Percentiles rank a stretch among this genome's conserved stretches.
Evolutionary conservation across 2,329 filamentous ascomycete species (phyloP).

Genomic region (Exophiala dermatitidis): DNA sequence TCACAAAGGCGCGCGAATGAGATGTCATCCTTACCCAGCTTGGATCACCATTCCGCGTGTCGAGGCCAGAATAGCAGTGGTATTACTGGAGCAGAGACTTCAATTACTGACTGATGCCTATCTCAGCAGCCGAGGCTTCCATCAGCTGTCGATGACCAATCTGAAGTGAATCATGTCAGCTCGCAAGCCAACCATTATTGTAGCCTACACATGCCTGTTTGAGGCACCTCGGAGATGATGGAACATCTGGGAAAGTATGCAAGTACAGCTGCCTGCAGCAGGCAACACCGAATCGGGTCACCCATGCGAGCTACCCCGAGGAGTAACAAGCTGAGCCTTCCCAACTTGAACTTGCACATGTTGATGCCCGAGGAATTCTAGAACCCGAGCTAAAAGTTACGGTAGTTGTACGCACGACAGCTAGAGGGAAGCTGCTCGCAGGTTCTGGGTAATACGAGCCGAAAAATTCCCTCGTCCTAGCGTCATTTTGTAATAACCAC

Average conservation of each 20-base stretch:
- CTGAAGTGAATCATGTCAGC: neutral
- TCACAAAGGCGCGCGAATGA: too few relatives aligned
- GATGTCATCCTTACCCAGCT: neutral
- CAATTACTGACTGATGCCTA: neutral
- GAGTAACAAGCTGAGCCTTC: too few relatives aligned
- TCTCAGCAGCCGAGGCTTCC: neutral
- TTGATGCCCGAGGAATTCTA: neutral
- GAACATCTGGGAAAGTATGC: neutral
- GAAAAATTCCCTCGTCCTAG: neutral
- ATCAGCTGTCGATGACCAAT: neutral
- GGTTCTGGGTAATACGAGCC: neutral
- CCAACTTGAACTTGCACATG: too few relatives aligned
- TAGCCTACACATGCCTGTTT: neutral
- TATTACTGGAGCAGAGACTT: neutral
- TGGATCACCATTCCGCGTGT: neutral
- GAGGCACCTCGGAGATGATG: neutral
- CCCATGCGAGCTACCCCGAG: neutral
- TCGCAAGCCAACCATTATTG: neutral
- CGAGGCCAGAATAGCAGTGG: neutral
- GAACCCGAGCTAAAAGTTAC: neutral
- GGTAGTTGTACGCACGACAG: neutral
- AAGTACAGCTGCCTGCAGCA: neutral
- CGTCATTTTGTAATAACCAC: neutral
- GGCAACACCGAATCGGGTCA: neutral
- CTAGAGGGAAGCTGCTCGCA: neutral